Percentiles rank a stretch among this genome's conserved stretches.
Evolutionary conservation across 163 green algal species (phyloP).

Genomic region (Chlamydomonas reinhardtii): DNA sequence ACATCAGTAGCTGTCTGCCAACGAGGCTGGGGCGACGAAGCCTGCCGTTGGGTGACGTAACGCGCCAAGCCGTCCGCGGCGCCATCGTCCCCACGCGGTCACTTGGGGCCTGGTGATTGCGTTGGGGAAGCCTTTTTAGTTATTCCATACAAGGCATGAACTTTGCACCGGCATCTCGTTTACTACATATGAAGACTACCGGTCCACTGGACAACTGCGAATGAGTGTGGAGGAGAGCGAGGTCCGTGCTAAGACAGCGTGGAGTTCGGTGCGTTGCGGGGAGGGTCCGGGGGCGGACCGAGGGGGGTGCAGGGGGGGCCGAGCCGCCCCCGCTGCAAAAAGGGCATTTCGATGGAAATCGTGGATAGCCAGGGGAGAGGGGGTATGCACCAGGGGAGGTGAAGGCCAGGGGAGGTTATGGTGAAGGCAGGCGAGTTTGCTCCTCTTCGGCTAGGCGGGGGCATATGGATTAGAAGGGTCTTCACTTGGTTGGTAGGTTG

Average conservation of each 20-base stretch:
- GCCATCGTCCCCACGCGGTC: constrained; percentile 1
- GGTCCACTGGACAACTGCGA: constrained; percentile 13
- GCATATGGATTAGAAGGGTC: no score
- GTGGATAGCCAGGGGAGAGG: constrained; percentile 16
- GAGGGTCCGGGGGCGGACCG: background rate
- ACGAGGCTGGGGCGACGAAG: constrained; percentile 12
- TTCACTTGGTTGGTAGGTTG: no score
- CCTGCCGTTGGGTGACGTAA: constrained; percentile 10
- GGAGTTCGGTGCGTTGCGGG: constrained; percentile 3
- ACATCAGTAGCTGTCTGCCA: constrained; percentile 2
- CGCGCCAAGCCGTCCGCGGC: constrained; percentile 8
- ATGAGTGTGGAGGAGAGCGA: constrained; percentile 10
- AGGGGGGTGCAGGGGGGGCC: constrained; percentile 2
- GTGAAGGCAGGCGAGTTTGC: background rate
- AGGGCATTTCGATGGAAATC: no score
- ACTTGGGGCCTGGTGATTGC: no score
- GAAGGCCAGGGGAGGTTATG: background rate
- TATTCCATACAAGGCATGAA: constrained; percentile 4
- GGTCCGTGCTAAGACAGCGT: constrained; percentile 17
- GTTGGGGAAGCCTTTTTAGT: no score
- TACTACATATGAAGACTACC: constrained; percentile 17
- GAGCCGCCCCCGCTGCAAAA: no score
- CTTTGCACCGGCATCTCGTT: constrained; percentile 12
- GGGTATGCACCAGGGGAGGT: constrained; percentile 11
- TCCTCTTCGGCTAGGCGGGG: background rate